phyloP scores from a whole-genome alignment of 2,329 filamentous ascomycete genomes.

The Phoma sp. region DNA sequence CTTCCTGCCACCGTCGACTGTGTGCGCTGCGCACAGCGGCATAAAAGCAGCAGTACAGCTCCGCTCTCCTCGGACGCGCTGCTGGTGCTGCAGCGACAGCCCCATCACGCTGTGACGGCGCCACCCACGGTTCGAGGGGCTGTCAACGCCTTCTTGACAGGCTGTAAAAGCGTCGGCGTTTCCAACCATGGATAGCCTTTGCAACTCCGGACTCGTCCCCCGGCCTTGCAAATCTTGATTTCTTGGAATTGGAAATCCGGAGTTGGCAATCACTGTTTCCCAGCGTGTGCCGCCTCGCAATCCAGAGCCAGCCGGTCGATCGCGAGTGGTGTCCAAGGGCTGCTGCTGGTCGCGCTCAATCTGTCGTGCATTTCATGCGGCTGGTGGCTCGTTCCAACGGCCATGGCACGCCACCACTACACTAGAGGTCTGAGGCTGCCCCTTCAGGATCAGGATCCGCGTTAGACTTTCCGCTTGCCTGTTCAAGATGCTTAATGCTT shows the following conservation, averaged over 20 bases:
- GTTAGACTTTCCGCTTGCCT: slow-evolving; percentile 2
- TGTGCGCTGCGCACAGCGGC: neutral
- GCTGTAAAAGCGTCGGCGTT: slow-evolving; percentile 18
- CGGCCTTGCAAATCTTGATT: slow-evolving; percentile 18
- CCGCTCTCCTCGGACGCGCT: neutral
- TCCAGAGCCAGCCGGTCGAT: slow-evolving; percentile 5
- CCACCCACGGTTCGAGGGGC: slow-evolving; percentile 10
- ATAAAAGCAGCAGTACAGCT: neutral
- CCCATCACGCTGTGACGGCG: neutral
- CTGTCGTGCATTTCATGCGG: slow-evolving; percentile 9
- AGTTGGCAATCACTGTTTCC: neutral
- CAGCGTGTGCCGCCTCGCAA: slow-evolving; percentile 13
- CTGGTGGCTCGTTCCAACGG: slow-evolving; percentile 10
- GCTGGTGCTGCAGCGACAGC: neutral
- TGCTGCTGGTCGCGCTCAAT: slow-evolving; percentile 10
- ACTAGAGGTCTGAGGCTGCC: neutral
- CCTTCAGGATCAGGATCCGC: slow-evolving; percentile 9
- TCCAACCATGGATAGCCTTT: slow-evolving; percentile 15
- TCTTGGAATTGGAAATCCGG: slow-evolving; percentile 2
- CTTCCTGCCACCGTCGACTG: neutral
- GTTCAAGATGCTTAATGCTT: slow-evolving; percentile 5
- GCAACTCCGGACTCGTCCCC: slow-evolving; percentile 10
- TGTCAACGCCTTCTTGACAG: slow-evolving; percentile 12
- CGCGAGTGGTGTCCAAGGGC: neutral
- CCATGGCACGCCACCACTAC: slow-evolving; percentile 5